A percentile compares a stretch with the other conserved stretches of the same genome.
Conservation (phyloP, 306 rosid genomes). For the Canavalia gladiata region DNA sequence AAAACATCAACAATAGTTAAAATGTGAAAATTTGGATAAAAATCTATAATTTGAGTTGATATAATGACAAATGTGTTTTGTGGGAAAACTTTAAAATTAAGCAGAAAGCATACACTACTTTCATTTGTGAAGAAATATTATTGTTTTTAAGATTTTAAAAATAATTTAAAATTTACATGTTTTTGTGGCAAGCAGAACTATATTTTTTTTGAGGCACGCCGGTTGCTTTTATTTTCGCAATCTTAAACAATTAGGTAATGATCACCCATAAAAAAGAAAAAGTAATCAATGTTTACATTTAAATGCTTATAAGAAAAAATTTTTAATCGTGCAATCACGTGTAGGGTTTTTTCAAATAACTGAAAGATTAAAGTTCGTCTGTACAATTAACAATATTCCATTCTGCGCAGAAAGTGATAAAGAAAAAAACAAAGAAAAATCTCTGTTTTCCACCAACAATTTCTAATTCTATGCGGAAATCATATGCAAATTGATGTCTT, state of each 20-base stretch:
- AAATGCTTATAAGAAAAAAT: neutral
- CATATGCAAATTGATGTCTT: neutral
- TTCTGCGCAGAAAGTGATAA: conserved; percentile 28
- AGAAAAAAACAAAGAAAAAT: conserved; percentile 41
- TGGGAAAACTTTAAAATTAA: neutral
- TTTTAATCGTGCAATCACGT: conserved; percentile 22
- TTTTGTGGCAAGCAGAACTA: neutral
- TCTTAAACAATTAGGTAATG: neutral
- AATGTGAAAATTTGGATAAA: neutral
- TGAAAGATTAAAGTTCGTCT: neutral
- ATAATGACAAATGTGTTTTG: neutral
- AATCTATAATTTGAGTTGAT: neutral
- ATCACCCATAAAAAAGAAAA: neutral
- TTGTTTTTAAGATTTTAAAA: neutral
- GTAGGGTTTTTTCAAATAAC: neutral
- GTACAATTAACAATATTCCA: neutral
- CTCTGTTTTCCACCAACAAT: conserved; percentile 33
- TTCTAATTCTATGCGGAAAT: conserved; percentile 38
- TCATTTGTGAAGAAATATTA: neutral
- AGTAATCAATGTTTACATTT: conserved; percentile 12
- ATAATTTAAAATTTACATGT: neutral
- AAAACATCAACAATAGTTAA: neutral
- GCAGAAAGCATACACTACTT: neutral
- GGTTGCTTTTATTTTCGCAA: neutral
- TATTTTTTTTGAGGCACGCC: neutral